Evolutionary conservation across 208 protist genomes (phyloP), one percentile per base, ranked within the genome.

Genomic region (Wallacemonas sp.): DNA sequence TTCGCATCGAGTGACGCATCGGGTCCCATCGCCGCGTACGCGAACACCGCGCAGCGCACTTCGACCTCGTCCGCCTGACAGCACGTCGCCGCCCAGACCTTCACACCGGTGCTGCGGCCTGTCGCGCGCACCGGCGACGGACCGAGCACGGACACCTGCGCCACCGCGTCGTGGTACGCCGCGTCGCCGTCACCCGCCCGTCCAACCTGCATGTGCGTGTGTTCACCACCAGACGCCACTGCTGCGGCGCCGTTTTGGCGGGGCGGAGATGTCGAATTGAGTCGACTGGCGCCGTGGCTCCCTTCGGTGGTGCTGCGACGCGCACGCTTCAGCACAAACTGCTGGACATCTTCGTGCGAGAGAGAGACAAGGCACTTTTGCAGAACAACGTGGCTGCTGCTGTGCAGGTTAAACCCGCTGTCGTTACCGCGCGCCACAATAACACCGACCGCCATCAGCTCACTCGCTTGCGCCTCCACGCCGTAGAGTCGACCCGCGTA

Each of bases 341-440:
- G 26, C 50, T 27, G 50, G 34, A 39, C 38, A 26, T 75, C 66
- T 3, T 39, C 22, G 19, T 60, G 54, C 17, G 58, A 68, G 66
- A 87, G 71, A 50, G 80, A 77, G 1, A 87, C 79, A 2, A 83
- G 63, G 46, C 79, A 92, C 55, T 68, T 62, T 17, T 58, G 55
- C 46, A 86, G 50, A 3, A 55, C 32, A 9, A 78, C 42, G 45
- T 54, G 59, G 30, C 83, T 80, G 33, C 72, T 65, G 61, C 68
- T 80, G 65, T 88, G 78, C 44, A 70, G 73, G 37, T 83, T 92
- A 38, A 92, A 82, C 9, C 78, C 86, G 53, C 82, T 86, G 54
- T 86, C 83, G 41, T 69, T 42, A 15, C 75, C 72, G 37, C 74
- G 67, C 41, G 63, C 58, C 12, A 88, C 83, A 12, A 59, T 73